Percentiles rank a stretch among this genome's conserved stretches.
Conservation (phyloP, 768 basidiomycete genomes). For the Tylopilus intermedius region DNA sequence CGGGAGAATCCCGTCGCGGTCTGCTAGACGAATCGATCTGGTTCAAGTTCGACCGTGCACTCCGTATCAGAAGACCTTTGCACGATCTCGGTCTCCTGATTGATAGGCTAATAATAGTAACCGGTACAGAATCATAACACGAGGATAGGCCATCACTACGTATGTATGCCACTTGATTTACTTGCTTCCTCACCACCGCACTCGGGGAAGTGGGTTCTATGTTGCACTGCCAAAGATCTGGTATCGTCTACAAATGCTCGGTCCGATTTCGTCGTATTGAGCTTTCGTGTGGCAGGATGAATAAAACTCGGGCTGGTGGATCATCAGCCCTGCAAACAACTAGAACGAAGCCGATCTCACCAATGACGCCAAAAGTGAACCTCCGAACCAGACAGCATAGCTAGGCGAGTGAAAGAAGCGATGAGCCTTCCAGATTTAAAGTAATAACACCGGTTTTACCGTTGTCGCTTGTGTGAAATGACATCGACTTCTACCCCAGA, state of each 20-base stretch:
- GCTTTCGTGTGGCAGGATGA: conserved; percentile 90
- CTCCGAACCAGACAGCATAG: conserved; percentile 98
- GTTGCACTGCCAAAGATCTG: conserved; percentile 90
- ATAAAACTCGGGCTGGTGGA: conserved; percentile 84
- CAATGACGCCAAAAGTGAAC: conserved; percentile 87
- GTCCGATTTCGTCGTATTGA: conserved; percentile 90
- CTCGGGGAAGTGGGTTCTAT: conserved; percentile 32
- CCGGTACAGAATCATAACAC: not conserved
- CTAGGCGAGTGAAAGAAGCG: conserved; percentile 31
- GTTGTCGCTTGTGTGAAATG: conserved; percentile 95
- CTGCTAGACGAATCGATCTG: not conserved
- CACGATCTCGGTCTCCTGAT: conserved; percentile 6
- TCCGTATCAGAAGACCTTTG: not conserved
- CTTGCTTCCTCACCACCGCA: not conserved
- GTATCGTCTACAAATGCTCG: conserved; percentile 88
- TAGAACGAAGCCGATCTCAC: conserved; percentile 40
- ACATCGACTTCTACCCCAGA: conserved; percentile 98
- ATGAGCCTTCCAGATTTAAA: conserved; percentile 2
- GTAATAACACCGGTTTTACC: conserved; percentile 40
- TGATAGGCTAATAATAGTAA: not conserved
- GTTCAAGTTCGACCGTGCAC: not conserved
- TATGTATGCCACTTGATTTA: not conserved
- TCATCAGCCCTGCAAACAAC: not conserved
- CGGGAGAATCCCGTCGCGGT: not conserved
- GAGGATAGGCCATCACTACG: not conserved